Percentiles rank a stretch among this genome's conserved stretches.
Conservation (phyloP, 2,329 filamentous ascomycete genomes). For the Penicillium sp. region DNA sequence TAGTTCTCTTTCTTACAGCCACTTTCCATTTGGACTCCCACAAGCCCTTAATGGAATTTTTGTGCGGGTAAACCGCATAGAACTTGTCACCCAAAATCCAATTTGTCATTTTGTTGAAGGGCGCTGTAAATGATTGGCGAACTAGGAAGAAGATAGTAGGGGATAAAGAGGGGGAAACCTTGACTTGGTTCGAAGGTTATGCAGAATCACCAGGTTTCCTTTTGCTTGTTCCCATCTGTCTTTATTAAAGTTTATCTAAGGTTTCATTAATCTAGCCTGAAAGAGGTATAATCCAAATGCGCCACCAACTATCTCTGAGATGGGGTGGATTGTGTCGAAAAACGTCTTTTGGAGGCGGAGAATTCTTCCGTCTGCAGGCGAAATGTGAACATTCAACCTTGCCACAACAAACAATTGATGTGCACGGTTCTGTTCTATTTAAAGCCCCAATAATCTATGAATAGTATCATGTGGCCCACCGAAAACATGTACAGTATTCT, state of each 20-base stretch:
- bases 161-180: not conserved
- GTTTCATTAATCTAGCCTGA: not conserved
- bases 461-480: not conserved
- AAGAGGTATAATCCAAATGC: not conserved
- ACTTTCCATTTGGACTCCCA: slow-evolving; percentile 77
- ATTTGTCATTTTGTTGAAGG: slow-evolving; percentile 9
- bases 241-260: not conserved
- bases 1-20: slow-evolving; percentile 47
- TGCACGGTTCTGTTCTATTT: not conserved
- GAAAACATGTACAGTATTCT: not conserved
- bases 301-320: not conserved
- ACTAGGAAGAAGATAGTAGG: not conserved
- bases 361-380: not conserved
- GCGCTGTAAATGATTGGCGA: not conserved
- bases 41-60: slow-evolving; percentile 57
- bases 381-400: not conserved
- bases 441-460: not conserved
- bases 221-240: not conserved
- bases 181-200: not conserved
- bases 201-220: not conserved
- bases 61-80: slow-evolving; percentile 51
- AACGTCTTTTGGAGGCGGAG: not conserved
- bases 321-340: not conserved
- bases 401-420: not conserved
- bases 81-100: slow-evolving; percentile 46